Percentiles rank a stretch among this genome's conserved stretches.
Evolutionary conservation across 306 rosid genomes (phyloP).

Genomic region (Clitoria ternatea): DNA sequence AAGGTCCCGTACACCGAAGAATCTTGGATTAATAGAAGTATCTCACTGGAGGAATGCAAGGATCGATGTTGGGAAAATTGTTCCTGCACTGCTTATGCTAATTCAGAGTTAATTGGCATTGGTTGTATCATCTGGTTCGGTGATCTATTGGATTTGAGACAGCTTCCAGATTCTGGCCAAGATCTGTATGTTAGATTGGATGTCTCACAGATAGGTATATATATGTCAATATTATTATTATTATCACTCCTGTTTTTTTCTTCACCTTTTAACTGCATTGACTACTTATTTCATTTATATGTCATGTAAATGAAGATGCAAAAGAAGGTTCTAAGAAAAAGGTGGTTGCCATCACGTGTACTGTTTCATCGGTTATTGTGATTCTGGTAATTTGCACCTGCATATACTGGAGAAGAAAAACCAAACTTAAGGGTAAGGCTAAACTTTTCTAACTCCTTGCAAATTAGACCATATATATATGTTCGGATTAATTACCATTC

Average conservation of each 20-base stretch:
- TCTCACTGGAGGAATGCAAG: constrained; percentile 46
- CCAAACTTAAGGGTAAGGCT: neutral
- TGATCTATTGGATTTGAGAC: constrained; percentile 42
- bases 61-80: constrained; percentile 47
- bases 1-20: constrained; percentile 37
- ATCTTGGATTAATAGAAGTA: constrained; percentile 37
- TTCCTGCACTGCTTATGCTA: constrained; percentile 45
- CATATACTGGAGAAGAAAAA: neutral
- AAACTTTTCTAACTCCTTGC: no score
- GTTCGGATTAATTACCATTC: no score
- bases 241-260: no score
- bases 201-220: constrained; percentile 36
- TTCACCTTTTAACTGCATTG: no score
- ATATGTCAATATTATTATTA: no score
- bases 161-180: constrained; percentile 27
- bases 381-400: neutral
- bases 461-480: no score
- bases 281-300: no score
- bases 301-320: neutral
- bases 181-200: constrained; percentile 37
- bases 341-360: neutral
- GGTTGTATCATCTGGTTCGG: constrained; percentile 58
- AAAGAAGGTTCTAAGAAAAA: neutral
- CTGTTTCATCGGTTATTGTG: neutral
- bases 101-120: constrained; percentile 39